Evolutionary conservation across 805 yeast species (phyloP).

Genomic region (Candida glaebosa): DNA sequence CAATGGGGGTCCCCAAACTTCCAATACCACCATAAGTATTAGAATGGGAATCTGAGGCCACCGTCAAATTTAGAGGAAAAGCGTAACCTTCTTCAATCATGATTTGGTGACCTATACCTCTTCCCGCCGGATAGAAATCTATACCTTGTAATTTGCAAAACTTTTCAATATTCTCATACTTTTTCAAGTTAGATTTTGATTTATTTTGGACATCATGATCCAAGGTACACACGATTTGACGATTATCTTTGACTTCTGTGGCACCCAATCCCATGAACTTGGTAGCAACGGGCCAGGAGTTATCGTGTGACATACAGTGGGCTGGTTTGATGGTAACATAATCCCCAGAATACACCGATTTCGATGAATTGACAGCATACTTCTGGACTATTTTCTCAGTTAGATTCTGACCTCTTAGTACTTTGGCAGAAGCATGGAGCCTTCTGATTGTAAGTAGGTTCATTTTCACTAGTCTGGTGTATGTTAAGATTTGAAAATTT

Average conservation of each 20-base stretch:
- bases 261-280: constrained; percentile 97
- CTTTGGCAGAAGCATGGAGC: neutral
- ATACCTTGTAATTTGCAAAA: constrained; percentile 90
- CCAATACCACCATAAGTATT: constrained; percentile 98
- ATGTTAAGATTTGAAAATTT: neutral
- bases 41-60: constrained; percentile 97
- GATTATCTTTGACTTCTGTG: constrained; percentile 69
- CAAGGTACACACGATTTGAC: constrained; percentile 92
- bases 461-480: neutral
- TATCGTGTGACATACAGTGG: constrained; percentile 99
- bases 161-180: constrained; percentile 82
- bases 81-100: constrained; percentile 99
- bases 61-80: constrained; percentile 87
- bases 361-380: constrained; percentile 85
- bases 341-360: constrained; percentile 83
- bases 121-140: constrained; percentile 97
- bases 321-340: constrained; percentile 93
- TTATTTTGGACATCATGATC: constrained; percentile 98
- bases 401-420: constrained; percentile 65
- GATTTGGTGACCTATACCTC: constrained; percentile 98
- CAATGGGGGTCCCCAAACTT: constrained; percentile 93
- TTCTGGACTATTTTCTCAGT: constrained; percentile 95
- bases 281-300: constrained; percentile 98
- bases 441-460: neutral
- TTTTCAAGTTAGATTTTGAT: constrained; percentile 79